Percentiles rank a stretch among this genome's conserved stretches.
These are phyloP conservation scores for Neurospora sp. DNA, from an alignment of 495 filamentous ascomycete genomes.

Conservation along the genomic window DNA sequence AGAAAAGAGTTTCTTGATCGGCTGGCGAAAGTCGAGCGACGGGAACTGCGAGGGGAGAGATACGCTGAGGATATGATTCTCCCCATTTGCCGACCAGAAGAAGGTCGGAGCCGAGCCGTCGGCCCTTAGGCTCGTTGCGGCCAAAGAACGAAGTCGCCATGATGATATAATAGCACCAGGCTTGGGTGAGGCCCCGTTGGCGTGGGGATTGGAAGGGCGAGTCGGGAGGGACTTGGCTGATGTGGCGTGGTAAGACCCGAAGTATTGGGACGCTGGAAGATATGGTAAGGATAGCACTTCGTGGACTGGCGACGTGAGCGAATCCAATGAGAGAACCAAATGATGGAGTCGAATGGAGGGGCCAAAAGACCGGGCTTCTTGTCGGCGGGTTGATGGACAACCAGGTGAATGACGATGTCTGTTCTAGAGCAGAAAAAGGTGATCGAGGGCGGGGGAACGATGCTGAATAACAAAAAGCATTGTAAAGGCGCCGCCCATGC, in stretches of 20 bases:
- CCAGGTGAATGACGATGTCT: neutral
- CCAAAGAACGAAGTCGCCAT: slow-evolving; percentile 12
- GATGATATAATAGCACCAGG: neutral
- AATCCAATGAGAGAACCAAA: neutral
- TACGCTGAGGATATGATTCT: neutral
- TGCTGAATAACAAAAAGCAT: neutral
- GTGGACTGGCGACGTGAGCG: neutral
- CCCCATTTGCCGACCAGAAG: slow-evolving; percentile 15
- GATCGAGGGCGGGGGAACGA: neutral
- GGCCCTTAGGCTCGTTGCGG: slow-evolving; percentile 11
- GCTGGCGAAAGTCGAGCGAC: slow-evolving; percentile 12
- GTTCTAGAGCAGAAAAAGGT: neutral
- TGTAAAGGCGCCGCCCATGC: neutral
- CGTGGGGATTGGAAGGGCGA: neutral
- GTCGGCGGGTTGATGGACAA: neutral
- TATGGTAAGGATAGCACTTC: neutral
- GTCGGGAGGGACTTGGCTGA: neutral
- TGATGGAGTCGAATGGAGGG: neutral
- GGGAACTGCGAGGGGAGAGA: slow-evolving; percentile 1
- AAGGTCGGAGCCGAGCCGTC: slow-evolving; percentile 14
- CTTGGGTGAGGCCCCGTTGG: neutral
- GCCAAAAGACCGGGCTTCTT: neutral
- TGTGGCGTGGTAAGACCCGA: neutral
- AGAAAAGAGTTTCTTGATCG: slow-evolving; percentile 14
- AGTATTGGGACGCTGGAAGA: neutral